Conservation (phyloP, 176 grass and related monocot genomes). For the Ensete glaucum region DNA sequence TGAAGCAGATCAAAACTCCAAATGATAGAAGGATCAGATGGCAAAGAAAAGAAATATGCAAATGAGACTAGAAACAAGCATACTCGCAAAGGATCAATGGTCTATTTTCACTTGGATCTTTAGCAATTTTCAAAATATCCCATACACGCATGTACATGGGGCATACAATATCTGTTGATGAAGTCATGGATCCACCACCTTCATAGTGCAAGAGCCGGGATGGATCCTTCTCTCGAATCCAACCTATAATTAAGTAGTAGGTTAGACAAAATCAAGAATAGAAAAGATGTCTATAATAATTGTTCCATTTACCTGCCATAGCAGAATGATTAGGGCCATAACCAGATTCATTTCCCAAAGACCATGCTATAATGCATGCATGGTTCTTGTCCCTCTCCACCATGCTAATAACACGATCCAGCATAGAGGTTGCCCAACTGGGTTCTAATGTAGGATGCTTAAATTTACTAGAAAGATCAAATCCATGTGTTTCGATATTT, state of each 20-base stretch:
- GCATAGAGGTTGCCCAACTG: constrained; percentile 70
- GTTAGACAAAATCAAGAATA: constrained; percentile 18
- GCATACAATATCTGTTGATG: constrained; percentile 89
- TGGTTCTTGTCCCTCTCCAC: constrained; percentile 98
- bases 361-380: constrained; percentile 88
- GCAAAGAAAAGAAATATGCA: constrained; percentile 8
- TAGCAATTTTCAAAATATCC: constrained; percentile 86
- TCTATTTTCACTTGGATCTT: constrained; percentile 72
- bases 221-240: constrained; percentile 71
- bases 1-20: constrained; percentile 16
- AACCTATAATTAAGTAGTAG: constrained; percentile 44
- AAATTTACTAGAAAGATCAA: constrained; percentile 61
- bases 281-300: constrained; percentile 6
- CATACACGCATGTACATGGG: constrained; percentile 99
- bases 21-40: constrained; percentile 7
- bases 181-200: constrained; percentile 84
- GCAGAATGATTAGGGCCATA: constrained; percentile 92
- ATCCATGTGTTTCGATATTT: constrained; percentile 96
- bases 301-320: constrained; percentile 51
- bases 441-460: constrained; percentile 85
- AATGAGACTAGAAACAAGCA: constrained; percentile 23
- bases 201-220: constrained; percentile 87
- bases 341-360: constrained; percentile 82
- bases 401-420: constrained; percentile 85
- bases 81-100: constrained; percentile 99